Conservation (phyloP, 495 filamentous ascomycete genomes). For the Trichocladium uniseriatum region DNA sequence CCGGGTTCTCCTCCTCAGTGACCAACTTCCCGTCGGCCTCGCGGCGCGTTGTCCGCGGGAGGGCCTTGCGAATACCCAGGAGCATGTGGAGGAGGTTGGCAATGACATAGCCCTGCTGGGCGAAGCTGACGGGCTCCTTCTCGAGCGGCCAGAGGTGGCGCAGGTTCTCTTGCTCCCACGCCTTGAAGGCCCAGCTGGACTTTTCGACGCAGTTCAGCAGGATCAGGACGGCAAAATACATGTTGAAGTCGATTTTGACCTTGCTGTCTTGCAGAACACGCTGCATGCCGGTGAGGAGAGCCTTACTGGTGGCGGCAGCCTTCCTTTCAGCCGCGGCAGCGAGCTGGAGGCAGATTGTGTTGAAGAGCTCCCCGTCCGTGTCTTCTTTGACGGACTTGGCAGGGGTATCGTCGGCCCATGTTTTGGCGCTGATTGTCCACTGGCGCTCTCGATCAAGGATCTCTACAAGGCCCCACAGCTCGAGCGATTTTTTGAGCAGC, state of each 20-base stretch:
- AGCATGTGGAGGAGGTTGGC: conserved; percentile 67
- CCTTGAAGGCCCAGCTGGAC: conserved; percentile 72
- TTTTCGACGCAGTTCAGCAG: conserved; percentile 74
- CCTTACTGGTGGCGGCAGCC: conserved; percentile 54
- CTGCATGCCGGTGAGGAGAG: conserved; percentile 66
- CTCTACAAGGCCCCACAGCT: conserved; percentile 69
- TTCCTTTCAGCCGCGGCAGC: conserved; percentile 66
- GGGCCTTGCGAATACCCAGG: conserved; percentile 59
- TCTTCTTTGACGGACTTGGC: conserved; percentile 31
- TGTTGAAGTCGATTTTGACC: conserved; percentile 57
- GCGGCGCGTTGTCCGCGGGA: conserved; percentile 48
- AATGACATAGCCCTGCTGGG: conserved; percentile 62
- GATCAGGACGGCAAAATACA: conserved; percentile 64
- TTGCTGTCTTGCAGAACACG: conserved; percentile 65
- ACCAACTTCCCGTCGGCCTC: conserved; percentile 48
- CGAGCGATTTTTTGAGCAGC: conserved; percentile 55
- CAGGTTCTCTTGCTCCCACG: conserved; percentile 54
- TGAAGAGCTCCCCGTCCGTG: conserved; percentile 36
- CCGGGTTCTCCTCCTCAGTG: conserved; percentile 44
- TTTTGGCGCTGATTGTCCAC: conserved; percentile 50
- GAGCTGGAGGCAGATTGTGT: conserved; percentile 57
- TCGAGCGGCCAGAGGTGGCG: conserved; percentile 61
- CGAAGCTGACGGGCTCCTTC: conserved; percentile 54
- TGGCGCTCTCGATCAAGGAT: conserved; percentile 59
- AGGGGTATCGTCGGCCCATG: conserved; percentile 21